phyloP scores from a whole-genome alignment of 805 yeast species.

The Kockiozyma suomiensis region DNA sequence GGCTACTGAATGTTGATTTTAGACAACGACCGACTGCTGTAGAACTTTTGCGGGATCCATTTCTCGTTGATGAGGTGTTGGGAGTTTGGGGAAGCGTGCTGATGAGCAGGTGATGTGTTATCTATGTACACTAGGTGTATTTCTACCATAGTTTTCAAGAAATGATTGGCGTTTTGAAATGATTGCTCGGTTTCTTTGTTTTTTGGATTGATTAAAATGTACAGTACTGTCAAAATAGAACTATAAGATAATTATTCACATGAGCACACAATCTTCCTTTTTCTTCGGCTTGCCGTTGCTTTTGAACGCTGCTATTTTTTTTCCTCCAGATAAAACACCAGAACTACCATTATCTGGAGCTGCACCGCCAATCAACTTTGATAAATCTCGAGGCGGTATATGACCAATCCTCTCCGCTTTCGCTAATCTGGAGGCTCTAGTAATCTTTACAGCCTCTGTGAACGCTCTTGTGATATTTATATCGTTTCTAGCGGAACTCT shows the following conservation, averaged over 20 bases:
- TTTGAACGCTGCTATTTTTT: background rate
- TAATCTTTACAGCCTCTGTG: slow-evolving; percentile 63
- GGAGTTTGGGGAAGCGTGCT: slow-evolving; percentile 31
- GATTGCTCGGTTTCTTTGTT: background rate
- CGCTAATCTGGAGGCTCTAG: background rate
- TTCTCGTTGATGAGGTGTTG: slow-evolving; percentile 22
- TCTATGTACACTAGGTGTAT: background rate
- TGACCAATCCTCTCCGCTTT: background rate
- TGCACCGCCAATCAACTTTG: background rate
- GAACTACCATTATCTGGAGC: background rate
- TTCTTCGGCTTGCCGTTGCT: background rate
- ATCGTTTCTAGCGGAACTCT: slow-evolving; percentile 88
- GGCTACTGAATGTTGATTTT: slow-evolving; percentile 20
- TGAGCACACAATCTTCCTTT: background rate
- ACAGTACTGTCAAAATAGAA: background rate
- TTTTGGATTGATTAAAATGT: background rate
- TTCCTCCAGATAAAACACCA: background rate
- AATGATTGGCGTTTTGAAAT: background rate
- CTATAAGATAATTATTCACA: background rate
- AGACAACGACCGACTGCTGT: slow-evolving; percentile 18
- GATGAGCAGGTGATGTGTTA: background rate
- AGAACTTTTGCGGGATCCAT: slow-evolving; percentile 25
- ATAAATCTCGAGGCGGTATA: background rate
- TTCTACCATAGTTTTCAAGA: too few relatives aligned
- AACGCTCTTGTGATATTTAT: slow-evolving; percentile 91